These are phyloP conservation scores for Azolla pinnata DNA, from an alignment of 75 land plant genomes.

Conservation along the genomic window DNA sequence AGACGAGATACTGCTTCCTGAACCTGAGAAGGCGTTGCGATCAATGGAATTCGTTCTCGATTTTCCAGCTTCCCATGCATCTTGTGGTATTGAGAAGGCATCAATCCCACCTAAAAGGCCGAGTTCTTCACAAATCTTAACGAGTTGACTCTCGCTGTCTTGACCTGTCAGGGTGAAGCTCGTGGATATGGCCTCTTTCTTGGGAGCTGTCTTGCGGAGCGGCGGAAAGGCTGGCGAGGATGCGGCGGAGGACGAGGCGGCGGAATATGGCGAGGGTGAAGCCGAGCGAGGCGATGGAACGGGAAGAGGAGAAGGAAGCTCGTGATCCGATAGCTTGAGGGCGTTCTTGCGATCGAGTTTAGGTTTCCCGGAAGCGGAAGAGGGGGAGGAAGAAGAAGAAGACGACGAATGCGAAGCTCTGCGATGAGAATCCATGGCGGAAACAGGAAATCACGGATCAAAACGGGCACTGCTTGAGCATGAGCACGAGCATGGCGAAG, in stretches of 20 bases:
- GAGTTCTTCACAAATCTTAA: constrained; percentile 6
- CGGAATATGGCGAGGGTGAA: too few relatives aligned
- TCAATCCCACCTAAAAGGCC: constrained; percentile 7
- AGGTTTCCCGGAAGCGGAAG: not conserved
- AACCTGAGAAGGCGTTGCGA: constrained; percentile 6
- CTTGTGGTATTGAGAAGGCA: constrained; percentile 3
- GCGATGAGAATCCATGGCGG: too few relatives aligned
- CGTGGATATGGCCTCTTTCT: not conserved
- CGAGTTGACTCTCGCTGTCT: constrained; percentile 6
- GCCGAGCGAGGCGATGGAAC: too few relatives aligned
- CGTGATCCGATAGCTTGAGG: not conserved
- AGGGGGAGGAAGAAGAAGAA: too few relatives aligned
- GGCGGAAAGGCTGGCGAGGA: too few relatives aligned
- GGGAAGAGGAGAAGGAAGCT: not conserved
- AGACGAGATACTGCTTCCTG: constrained; percentile 2
- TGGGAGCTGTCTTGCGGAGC: too few relatives aligned
- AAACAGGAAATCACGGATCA: too few relatives aligned
- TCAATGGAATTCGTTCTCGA: not conserved
- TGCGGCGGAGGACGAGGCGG: too few relatives aligned
- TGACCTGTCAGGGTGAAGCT: constrained; percentile 10
- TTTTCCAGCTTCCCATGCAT: constrained; percentile 20
- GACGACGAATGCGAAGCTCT: too few relatives aligned
- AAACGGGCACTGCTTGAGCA: too few relatives aligned
- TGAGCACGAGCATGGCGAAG: too few relatives aligned
- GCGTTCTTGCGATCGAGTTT: not conserved